Evolutionary conservation across 345 rosid genomes (phyloP), one percentile per base, ranked within the genome.

Genomic region (Lumnitzera littorea): DNA sequence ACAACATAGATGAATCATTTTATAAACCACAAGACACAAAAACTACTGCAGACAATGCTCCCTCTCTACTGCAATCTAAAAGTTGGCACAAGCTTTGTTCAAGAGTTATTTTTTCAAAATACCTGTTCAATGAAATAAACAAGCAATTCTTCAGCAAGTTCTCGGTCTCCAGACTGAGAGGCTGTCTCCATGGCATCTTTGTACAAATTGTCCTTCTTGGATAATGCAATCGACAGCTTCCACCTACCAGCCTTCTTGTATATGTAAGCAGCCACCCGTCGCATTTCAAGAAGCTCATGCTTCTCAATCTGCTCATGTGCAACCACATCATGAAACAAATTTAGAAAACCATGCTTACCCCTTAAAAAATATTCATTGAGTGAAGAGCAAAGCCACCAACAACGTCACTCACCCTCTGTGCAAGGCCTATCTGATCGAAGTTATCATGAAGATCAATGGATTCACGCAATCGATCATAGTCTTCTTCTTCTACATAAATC

Each of bases 171-270:
- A 27, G 96, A 90, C 72, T 94, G 99, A 5, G 99, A 94, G 53
- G 95, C 96, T 64, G 99, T 90, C 82, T 90, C 97, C 97, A 94
- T 94, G 55, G 97, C 96, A 81, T 94, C 99, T 67, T 82, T 94
- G 80, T 86, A 94, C 60, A 77, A 81, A 59, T 80, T 90, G 72
- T 94, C 96, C 46, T 90, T 94, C 88, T 94, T 94, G 60, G 97
- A 94, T 75, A 94, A 77, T 27, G 91, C 91, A 83, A 94, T 94
- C 2, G 99, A 94, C 67, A 80, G 91, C 96, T 90, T 94, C 99
- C 99, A 94, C 75, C 96, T 79, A 59, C 97, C 96, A 0, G 97
- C 99, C 77, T 94, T 94, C 67, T 94, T 94, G 80, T 94, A 94
- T 47, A 94, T 90, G 65, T 94, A 94, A 52, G 99, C 97, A 67